Percentiles rank a stretch among this genome's conserved stretches.
Evolutionary conservation across 176 grass and related monocot species (phyloP).

Genomic region (Chloris gayana): DNA sequence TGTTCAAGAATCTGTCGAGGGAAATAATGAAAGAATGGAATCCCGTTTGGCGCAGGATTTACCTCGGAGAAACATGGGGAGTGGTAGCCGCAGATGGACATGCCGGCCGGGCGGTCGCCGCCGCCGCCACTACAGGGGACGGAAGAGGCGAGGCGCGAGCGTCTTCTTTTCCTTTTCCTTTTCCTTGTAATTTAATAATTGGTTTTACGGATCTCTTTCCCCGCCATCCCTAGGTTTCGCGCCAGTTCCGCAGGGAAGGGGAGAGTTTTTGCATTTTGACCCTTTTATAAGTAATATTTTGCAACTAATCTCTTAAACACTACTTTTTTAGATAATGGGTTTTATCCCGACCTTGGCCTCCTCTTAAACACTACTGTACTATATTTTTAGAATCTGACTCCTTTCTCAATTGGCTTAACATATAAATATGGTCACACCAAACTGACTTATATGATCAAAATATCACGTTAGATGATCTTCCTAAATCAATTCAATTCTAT

Average conservation of each 20-base stretch:
- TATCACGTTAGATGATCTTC: too few relatives aligned
- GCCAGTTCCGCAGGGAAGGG: neutral
- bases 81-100: constrained; percentile 67
- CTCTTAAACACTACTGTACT: too few relatives aligned
- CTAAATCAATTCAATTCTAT: too few relatives aligned
- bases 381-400: too few relatives aligned
- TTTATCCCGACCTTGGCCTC: too few relatives aligned
- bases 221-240: constrained; percentile 38
- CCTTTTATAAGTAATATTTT: too few relatives aligned
- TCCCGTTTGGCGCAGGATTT: neutral
- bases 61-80: constrained; percentile 93
- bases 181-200: neutral
- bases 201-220: neutral
- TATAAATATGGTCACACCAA: too few relatives aligned
- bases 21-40: neutral
- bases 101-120: constrained; percentile 26
- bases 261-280: neutral
- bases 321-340: too few relatives aligned
- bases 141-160: constrained; percentile 22
- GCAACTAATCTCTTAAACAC: too few relatives aligned
- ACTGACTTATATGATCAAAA: too few relatives aligned
- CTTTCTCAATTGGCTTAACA: too few relatives aligned
- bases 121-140: constrained; percentile 40
- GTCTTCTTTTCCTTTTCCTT: neutral
- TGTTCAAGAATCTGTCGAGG: neutral